Evolutionary conservation across 1,284 basidiomycete genomes (phyloP), one percentile per base, ranked within the genome.

Genomic region (Microbotryum scabiosae): DNA sequence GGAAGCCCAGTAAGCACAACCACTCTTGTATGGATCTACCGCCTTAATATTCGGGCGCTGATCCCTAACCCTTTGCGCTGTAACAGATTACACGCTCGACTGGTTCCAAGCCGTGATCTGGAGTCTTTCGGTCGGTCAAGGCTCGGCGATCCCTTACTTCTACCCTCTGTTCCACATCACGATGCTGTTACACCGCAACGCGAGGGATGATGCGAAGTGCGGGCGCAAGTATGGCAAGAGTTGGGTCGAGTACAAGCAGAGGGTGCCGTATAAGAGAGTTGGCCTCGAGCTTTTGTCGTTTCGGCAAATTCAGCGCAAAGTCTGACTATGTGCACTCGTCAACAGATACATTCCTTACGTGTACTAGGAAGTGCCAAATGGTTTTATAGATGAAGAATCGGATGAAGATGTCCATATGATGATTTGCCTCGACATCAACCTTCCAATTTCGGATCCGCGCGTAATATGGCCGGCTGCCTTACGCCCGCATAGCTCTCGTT

Each of bases 121-220:
- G 94, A 92, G 90, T 59, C 82, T 87, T 51, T 81, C 87, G 71
- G 85, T 90, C 54, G 92, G 94, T 45, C 80, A 84, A 25, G 82
- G 85, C 54, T 88, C 88, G 7, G 80, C 85, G 53, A 97, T 98
- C 73, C 92, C 92, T 0, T 93, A 96, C 79, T 97, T 90, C 78
- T 94, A 96, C 78, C 89, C 89, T 6, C 80, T 90, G 56, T 94
- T 94, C 82, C 94, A 94, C 81, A 84, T 92, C 72, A 82, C 82
- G 26, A 90, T 94, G 30, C 83, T 97, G 59, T 80, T 88, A 30
- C 92, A 96, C 73, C 84, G 92, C 51, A 88, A 86, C 71, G 82
- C 85, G 6, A 84, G 92, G 59, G 92, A 97, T 79, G 93, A 96
- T 75, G 91, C 92, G 75, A 81, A 90, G 81, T 87, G 73, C 62